Conservation (phyloP, 371 early-diverging fungal species). For the Syncephalastrum monosporum region DNA sequence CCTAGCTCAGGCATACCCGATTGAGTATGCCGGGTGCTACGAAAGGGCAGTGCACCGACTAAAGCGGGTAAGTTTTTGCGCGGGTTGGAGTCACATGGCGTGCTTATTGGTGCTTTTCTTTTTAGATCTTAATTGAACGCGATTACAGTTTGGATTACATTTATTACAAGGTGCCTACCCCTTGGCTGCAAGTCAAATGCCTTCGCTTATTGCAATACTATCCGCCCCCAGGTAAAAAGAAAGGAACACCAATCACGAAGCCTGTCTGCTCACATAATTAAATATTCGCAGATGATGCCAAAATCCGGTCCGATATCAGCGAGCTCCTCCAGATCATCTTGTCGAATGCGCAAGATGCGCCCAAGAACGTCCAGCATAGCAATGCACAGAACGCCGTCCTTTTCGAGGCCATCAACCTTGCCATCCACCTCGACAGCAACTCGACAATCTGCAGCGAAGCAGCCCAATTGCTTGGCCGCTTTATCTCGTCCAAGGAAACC, state of each 20-base stretch:
- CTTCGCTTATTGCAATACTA: constrained; percentile 92
- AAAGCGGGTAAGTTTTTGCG: constrained; percentile 59
- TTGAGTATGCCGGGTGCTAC: constrained; percentile 72
- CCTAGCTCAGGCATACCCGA: constrained; percentile 86
- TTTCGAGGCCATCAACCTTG: constrained; percentile 94
- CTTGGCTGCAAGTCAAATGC: constrained; percentile 97
- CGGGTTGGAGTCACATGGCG: constrained; percentile 1
- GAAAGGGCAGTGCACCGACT: constrained; percentile 78
- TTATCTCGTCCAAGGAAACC: constrained; percentile 91
- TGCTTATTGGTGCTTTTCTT: constrained; percentile 4
- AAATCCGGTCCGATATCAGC: constrained; percentile 62
- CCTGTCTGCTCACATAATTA: neutral
- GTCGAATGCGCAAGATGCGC: constrained; percentile 79
- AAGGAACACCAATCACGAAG: neutral
- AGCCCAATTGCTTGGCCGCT: constrained; percentile 78
- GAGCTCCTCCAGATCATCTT: constrained; percentile 80
- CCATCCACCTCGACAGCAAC: constrained; percentile 89
- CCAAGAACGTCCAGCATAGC: constrained; percentile 95
- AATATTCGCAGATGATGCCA: constrained; percentile 46
- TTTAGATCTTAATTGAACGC: constrained; percentile 80
- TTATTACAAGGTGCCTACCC: constrained; percentile 96
- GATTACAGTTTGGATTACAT: constrained; percentile 86
- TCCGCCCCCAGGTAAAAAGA: constrained; percentile 77
- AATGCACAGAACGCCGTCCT: constrained; percentile 95
- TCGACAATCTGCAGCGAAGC: constrained; percentile 85